Evolutionary conservation across 495 filamentous ascomycete genomes (phyloP), one percentile per base, ranked within the genome.

Genomic region (Pseudoneurospora amorphoporcata): DNA sequence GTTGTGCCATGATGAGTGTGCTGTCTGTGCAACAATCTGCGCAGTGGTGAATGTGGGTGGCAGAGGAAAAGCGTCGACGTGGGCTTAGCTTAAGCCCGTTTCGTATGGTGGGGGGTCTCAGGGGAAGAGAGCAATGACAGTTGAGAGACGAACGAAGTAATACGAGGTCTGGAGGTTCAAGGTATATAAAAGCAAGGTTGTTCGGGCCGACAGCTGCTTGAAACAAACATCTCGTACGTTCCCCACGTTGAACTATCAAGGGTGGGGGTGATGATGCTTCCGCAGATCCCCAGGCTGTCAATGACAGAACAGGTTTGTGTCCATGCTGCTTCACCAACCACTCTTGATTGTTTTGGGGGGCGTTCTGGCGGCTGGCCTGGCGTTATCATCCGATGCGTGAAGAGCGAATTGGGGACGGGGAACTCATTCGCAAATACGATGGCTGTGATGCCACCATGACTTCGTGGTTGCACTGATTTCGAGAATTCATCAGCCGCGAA

Each of bases 1-100:
- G 74, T 47, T 77, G 58, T 38, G 69, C 75, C 77, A 77, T 78
- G 69, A 12, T 65, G 73, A 39, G 10, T 39, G 72, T 17, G 65
- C 19, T 39, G 35, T 35, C 6, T 71, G 47, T 72, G 71, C 53
- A 61, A 23, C 14, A 71, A 23, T 70, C 35, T 37, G 32, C 53
- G 32, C n/a, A 35, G 29, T 35, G 53, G 1, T 17, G 53, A 43
- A 40, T 40, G 45, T 61, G 14, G 16, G 53, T 65, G 29, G 53
- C 53, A 37, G 29, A 65, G 53, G 7, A 65, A 5, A 12, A 37
- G 53, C 14, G 53, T 35, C 53, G 37, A 65, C 29, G 14, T 12
- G 14, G 23, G n/a, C 10, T 58, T 12, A 32, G 12, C 6, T 35
- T 1, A 8, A 17, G 29, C 29, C 12, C 16, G 29, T 61, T 32